Base-by-base conservation (phyloP, 805 yeast species). In the Candida namnaoensis region DNA sequence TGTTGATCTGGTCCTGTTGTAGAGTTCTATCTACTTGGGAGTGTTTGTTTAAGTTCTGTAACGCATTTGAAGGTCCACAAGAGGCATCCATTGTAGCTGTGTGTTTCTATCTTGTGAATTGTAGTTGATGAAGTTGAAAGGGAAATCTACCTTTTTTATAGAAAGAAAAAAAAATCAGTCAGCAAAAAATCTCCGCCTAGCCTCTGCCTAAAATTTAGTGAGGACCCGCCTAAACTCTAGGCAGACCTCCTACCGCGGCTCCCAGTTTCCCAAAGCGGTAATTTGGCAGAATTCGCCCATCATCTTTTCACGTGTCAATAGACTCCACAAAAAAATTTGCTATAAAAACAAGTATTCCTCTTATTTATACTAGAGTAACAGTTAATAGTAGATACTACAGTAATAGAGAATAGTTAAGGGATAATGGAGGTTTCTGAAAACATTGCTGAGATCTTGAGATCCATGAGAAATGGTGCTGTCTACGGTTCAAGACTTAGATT, bases 401-500 rank as follows among this genome's bases (percentile, higher is more conserved):
- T n/a, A n/a, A n/a, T n/a, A n/a, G n/a, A n/a, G n/a, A n/a, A n/a
- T n/a, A n/a, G n/a, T n/a, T n/a, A n/a, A n/a, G n/a, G n/a, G n/a
- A n/a, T 12, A 7, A 30, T 30, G 32, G 10, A 7, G 12, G 5
- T 30, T 11, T 30, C 32, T 7, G 12, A 7, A 30, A 12, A 9
- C n/a, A 5, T 11, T 30, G 10, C 68, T 11, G 59, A 61, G 23
- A 50, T 66, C 15, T 36, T 68, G 37, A 65, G 64, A 41, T 72
- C 73, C 6, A 57, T 63, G 41, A 52, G 71, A 28, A 69, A 69
- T 48, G 64, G 71, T 43, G 40, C 72, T 7, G 77, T 76, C 7
- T 79, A 79, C 46, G 86, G 86, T 2, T 80, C 80, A 4, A 70
- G 74, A 49, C 60, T 79, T 34, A 62, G 86, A 39, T 78, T 80